These are phyloP conservation scores for Nicotiana rustica DNA, from an alignment of 305 asterid genomes.

Conservation along the genomic window DNA sequence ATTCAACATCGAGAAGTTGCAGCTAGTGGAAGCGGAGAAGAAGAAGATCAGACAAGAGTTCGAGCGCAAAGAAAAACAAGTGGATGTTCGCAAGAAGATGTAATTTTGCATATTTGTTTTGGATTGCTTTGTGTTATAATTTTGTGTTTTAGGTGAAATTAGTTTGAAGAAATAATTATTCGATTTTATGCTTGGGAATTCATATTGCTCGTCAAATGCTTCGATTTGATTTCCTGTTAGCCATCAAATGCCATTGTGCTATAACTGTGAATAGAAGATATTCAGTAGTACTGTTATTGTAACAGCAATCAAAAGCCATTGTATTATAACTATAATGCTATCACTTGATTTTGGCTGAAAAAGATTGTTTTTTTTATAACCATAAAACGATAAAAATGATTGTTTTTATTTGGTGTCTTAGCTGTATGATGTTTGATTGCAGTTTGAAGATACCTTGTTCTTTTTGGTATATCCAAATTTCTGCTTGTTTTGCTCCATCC, in stretches of 20 bases:
- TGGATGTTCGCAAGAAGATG: slow-evolving; percentile 87
- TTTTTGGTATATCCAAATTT: neutral
- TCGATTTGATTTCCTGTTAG: neutral
- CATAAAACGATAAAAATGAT: too few species aligned
- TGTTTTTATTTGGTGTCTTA: neutral
- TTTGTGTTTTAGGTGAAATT: neutral
- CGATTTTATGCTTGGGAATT: neutral
- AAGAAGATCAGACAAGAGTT: slow-evolving; percentile 88
- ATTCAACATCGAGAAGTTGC: slow-evolving; percentile 96
- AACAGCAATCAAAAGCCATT: neutral
- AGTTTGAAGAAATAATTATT: neutral
- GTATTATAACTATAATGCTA: neutral
- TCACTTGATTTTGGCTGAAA: neutral
- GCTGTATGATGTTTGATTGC: neutral
- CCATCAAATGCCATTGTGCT: slow-evolving; percentile 12
- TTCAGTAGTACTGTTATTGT: neutral
- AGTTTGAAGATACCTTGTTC: neutral
- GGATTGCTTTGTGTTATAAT: neutral
- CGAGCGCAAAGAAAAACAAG: slow-evolving; percentile 91
- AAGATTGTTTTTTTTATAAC: neutral
- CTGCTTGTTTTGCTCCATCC: neutral
- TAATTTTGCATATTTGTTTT: slow-evolving; percentile 38
- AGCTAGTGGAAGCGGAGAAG: slow-evolving; percentile 95
- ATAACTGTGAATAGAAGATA: neutral
- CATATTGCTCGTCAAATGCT: slow-evolving; percentile 1